A percentile compares a stretch with the other conserved stretches of the same genome.
phyloP scores from a whole-genome alignment of 2,329 filamentous ascomycete genomes.

The Aspergillus fructus region DNA sequence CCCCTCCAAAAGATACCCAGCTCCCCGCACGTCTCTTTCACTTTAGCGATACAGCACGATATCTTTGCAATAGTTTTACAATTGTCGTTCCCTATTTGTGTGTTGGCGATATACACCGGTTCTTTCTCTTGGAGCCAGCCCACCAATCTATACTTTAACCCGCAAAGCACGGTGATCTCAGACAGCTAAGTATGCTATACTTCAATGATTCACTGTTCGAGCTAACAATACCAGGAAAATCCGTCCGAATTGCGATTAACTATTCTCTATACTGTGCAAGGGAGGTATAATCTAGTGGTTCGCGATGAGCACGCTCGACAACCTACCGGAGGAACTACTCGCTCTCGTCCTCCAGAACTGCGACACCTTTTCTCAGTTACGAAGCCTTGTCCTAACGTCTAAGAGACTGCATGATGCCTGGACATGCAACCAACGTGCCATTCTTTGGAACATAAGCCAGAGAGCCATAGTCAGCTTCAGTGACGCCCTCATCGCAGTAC shows the following conservation, averaged over 20 bases:
- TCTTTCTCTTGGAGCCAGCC: too few species aligned
- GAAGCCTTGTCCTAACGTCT: not conserved
- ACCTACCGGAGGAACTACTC: constrained; percentile 2
- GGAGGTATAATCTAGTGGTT: too few species aligned
- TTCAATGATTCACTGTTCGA: too few species aligned
- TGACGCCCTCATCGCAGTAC: constrained; percentile 8
- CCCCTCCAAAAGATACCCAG: not conserved
- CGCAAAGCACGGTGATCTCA: too few species aligned
- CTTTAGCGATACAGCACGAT: not conserved
- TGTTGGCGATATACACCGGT: too few species aligned
- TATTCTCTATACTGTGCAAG: not conserved
- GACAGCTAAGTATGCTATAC: too few species aligned
- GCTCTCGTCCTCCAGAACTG: constrained; percentile 1
- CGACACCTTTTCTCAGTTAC: not conserved
- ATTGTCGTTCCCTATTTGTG: too few species aligned
- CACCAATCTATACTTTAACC: too few species aligned
- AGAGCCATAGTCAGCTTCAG: not conserved
- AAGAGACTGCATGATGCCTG: not conserved
- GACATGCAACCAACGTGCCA: not conserved
- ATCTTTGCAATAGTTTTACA: not conserved
- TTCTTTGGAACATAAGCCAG: constrained; percentile 8
- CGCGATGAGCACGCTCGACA: not conserved
- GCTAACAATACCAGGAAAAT: too few species aligned
- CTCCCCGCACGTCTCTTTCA: not conserved
- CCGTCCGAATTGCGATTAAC: not conserved